Percentiles rank a stretch among this genome's conserved stretches.
Evolutionary conservation across 768 basidiomycete species (phyloP).

Genomic region (Russula sp.): DNA sequence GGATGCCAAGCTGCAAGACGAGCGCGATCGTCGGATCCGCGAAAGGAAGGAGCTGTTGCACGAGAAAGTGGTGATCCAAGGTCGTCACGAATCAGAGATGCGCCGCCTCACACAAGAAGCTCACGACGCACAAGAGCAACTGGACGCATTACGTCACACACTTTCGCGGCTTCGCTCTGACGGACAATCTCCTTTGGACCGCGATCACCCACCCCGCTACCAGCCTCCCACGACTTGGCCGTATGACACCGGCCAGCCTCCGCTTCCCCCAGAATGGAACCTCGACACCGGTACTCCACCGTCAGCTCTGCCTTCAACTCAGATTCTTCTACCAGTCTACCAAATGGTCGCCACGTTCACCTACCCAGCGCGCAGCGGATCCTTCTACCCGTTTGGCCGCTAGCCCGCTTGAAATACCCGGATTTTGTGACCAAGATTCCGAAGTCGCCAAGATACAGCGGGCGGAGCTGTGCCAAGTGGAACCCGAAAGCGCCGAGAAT

Average conservation of each 20-base stretch:
- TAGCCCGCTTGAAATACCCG: background rate
- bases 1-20: background rate
- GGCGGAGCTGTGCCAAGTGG: background rate
- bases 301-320: background rate
- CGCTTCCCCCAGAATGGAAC: background rate
- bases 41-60: background rate
- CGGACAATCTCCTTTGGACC: background rate
- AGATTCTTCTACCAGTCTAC: background rate
- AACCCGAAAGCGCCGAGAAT: background rate
- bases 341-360: background rate
- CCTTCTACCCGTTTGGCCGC: background rate
- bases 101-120: background rate
- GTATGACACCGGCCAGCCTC: conserved; percentile 7
- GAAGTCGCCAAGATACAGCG: background rate
- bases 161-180: background rate
- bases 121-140: background rate
- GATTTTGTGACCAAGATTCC: background rate
- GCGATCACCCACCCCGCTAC: background rate
- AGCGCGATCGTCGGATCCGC: background rate
- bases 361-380: background rate
- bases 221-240: background rate
- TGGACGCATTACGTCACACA: background rate
- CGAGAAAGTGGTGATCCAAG: background rate
- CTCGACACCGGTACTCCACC: background rate
- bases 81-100: background rate